Percentiles rank a stretch among this genome's conserved stretches.
phyloP scores from a whole-genome alignment of 345 rosid species.

The Rubroshorea leprosula region DNA sequence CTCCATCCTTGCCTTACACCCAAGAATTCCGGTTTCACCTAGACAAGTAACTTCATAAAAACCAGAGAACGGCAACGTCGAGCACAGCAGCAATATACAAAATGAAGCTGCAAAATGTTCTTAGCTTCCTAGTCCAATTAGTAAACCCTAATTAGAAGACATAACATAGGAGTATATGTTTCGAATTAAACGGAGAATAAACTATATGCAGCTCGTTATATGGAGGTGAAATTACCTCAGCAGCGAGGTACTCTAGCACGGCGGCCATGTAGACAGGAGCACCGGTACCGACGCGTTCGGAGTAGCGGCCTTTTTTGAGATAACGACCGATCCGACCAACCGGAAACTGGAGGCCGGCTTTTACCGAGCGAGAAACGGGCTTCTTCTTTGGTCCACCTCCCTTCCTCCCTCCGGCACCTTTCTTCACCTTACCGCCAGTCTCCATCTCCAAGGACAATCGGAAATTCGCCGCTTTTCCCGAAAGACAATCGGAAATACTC shows the following conservation, averaged over 20 bases:
- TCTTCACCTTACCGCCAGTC: constrained; percentile 44
- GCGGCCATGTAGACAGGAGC: constrained; percentile 83
- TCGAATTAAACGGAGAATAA: background rate
- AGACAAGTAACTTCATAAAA: no score
- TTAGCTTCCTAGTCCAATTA: no score
- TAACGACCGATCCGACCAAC: constrained; percentile 80
- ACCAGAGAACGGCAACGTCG: background rate
- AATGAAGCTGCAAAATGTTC: background rate
- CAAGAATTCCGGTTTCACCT: no score
- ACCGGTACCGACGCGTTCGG: constrained; percentile 62
- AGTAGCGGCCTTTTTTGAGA: constrained; percentile 67
- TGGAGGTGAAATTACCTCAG: constrained; percentile 41
- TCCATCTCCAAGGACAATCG: constrained; percentile 35
- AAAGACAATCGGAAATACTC: background rate
- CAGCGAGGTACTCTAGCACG: constrained; percentile 81
- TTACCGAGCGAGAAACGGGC: constrained; percentile 68
- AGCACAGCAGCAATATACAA: background rate
- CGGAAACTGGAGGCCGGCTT: constrained; percentile 73
- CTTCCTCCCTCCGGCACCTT: constrained; percentile 65
- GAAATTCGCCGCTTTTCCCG: no score
- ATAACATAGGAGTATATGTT: no score
- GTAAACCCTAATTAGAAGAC: background rate
- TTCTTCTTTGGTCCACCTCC: constrained; percentile 78
- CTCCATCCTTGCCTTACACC: no score
- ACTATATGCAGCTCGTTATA: no score